Percentiles rank a stretch among this genome's conserved stretches.
Conservation (phyloP, 1,284 basidiomycete species). For the Omphalotus olearius region DNA sequence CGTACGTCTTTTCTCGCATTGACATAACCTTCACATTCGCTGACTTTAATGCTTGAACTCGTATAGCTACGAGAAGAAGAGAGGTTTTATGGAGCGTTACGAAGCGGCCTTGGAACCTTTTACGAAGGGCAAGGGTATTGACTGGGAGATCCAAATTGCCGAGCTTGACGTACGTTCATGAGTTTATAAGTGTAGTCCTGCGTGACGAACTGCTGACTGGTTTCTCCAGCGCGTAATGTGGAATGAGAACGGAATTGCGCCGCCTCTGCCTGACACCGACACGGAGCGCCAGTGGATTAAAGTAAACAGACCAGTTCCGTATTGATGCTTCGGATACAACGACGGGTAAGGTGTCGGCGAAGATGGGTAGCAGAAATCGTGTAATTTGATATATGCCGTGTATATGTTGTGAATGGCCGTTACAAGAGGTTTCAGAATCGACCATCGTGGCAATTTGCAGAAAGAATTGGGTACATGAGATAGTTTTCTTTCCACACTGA, state of each 20-base stretch:
- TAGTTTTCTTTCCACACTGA: too few relatives aligned
- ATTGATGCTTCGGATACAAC: too few relatives aligned
- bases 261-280: constrained; percentile 10
- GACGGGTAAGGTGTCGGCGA: too few relatives aligned
- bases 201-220: neutral
- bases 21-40: neutral
- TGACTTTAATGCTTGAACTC: neutral
- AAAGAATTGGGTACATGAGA: too few relatives aligned
- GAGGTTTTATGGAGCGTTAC: constrained; percentile 11
- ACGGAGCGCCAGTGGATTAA: constrained; percentile 4
- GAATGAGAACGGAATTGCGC: constrained; percentile 14
- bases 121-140: constrained; percentile 14
- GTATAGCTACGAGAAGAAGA: constrained; percentile 8
- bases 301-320: constrained; percentile 10
- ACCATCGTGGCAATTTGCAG: too few relatives aligned
- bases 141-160: constrained; percentile 15
- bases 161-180: constrained; percentile 12
- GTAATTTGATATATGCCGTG: too few relatives aligned
- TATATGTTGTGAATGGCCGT: too few relatives aligned
- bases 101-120: constrained; percentile 12
- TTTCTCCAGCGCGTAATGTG: constrained; percentile 9
- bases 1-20: constrained; percentile 9
- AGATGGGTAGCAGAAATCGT: too few relatives aligned
- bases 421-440: too few relatives aligned
- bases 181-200: neutral